phyloP scores from a whole-genome alignment of 2,329 filamentous ascomycete genomes.

The Fusarium acutatum region DNA sequence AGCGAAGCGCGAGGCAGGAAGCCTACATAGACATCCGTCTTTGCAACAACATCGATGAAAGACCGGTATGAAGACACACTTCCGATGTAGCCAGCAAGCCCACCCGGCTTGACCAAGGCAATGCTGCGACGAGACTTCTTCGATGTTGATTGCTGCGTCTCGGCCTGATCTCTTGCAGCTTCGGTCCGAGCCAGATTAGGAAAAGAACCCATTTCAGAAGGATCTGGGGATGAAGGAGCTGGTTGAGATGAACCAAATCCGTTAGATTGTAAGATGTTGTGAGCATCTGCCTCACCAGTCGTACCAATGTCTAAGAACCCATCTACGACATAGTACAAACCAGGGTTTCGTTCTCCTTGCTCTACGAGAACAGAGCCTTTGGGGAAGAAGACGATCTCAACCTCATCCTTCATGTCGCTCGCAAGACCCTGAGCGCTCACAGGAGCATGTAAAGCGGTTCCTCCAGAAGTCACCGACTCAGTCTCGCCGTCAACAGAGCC shows the following conservation, averaged over 20 bases:
- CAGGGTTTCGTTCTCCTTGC: slow-evolving; percentile 95
- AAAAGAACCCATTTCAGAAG: slow-evolving; percentile 41
- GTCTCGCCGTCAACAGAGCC: slow-evolving; percentile 79
- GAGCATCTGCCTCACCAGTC: slow-evolving; percentile 54
- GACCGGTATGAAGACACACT: slow-evolving; percentile 95
- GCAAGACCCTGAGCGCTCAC: slow-evolving; percentile 73
- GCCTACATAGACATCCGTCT: slow-evolving; percentile 97
- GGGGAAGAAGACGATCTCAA: slow-evolving; percentile 97
- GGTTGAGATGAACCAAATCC: slow-evolving; percentile 34
- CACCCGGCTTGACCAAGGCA: slow-evolving; percentile 92
- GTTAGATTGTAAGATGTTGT: slow-evolving; percentile 46
- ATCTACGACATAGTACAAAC: slow-evolving; percentile 96
- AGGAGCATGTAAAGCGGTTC: slow-evolving; percentile 66
- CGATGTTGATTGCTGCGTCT: slow-evolving; percentile 57
- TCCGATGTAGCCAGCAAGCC: slow-evolving; percentile 91
- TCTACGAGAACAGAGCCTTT: slow-evolving; percentile 94
- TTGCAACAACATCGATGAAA: slow-evolving; percentile 95
- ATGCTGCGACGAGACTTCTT: slow-evolving; percentile 70
- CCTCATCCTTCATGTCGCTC: slow-evolving; percentile 86
- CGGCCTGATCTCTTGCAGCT: slow-evolving; percentile 42
- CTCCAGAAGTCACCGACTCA: slow-evolving; percentile 82
- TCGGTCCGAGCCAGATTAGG: slow-evolving; percentile 40
- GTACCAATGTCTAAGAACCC: slow-evolving; percentile 95
- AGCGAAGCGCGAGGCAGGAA: slow-evolving; percentile 87
- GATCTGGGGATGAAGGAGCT: slow-evolving; percentile 29